These are phyloP conservation scores for Clonostachys byssicola DNA, from an alignment of 2,329 filamentous ascomycete species.

Conservation along the genomic window DNA sequence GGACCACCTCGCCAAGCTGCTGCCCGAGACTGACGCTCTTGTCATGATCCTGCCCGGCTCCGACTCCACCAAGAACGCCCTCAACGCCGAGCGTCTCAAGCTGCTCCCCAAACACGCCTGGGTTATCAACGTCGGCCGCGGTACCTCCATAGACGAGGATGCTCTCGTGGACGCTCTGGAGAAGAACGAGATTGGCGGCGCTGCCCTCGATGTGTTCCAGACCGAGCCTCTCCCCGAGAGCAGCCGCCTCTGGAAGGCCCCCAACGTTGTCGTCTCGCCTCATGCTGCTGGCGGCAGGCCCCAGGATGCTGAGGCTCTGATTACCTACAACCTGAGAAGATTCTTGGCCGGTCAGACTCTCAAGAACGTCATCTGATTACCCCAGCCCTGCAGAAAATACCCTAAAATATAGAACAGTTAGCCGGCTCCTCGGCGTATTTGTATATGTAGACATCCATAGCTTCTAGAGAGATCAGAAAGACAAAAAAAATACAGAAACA, in stretches of 20 bases:
- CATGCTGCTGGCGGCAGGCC: slow-evolving; percentile 58
- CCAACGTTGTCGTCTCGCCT: slow-evolving; percentile 48
- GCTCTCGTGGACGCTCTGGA: slow-evolving; percentile 40
- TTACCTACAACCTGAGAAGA: slow-evolving; percentile 55
- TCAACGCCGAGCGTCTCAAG: slow-evolving; percentile 48
- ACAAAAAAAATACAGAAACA: too few species aligned
- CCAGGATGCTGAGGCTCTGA: slow-evolving; percentile 54
- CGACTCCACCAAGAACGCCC: slow-evolving; percentile 48
- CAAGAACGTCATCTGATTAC: slow-evolving; percentile 40
- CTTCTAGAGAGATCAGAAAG: too few species aligned
- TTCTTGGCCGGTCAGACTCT: slow-evolving; percentile 55
- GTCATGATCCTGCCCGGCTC: slow-evolving; percentile 63
- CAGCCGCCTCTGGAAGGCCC: slow-evolving; percentile 44
- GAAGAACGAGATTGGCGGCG: slow-evolving; percentile 36
- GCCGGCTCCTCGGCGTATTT: too few species aligned
- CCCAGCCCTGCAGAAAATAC: too few species aligned
- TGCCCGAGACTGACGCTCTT: slow-evolving; percentile 57
- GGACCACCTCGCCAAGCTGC: slow-evolving; percentile 44
- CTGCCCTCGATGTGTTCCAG: slow-evolving; percentile 44
- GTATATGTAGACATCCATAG: too few species aligned
- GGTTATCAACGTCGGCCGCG: slow-evolving; percentile 49
- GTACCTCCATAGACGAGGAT: slow-evolving; percentile 42
- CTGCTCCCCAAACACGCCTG: slow-evolving; percentile 53
- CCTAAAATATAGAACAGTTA: too few species aligned
- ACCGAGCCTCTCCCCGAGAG: slow-evolving; percentile 35